Percentiles rank a stretch among this genome's conserved stretches.
Evolutionary conservation across 2,329 filamentous ascomycete genomes (phyloP).

Genomic region (Botrytis fragariae): DNA sequence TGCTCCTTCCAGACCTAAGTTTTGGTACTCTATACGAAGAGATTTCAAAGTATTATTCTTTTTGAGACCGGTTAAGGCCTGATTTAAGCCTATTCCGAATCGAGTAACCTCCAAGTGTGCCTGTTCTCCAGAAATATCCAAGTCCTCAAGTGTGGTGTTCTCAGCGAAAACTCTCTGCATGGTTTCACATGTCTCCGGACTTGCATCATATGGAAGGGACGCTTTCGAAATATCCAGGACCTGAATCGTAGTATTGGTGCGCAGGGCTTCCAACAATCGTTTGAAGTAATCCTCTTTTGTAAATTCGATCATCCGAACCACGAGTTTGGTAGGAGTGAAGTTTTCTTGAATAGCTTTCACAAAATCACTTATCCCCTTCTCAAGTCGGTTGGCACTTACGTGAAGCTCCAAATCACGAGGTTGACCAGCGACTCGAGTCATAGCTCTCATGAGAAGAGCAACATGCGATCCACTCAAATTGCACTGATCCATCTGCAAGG

Average conservation of each 20-base stretch:
- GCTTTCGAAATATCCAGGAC: slow-evolving; percentile 69
- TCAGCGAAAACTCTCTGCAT: slow-evolving; percentile 63
- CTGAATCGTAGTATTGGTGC: slow-evolving; percentile 59
- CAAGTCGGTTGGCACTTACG: slow-evolving; percentile 56
- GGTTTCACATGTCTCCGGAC: slow-evolving; percentile 62
- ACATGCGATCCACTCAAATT: slow-evolving; percentile 63
- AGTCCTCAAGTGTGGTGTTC: slow-evolving; percentile 62
- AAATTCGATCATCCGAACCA: slow-evolving; percentile 66
- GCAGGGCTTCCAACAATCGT: slow-evolving; percentile 59
- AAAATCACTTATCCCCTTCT: slow-evolving; percentile 50
- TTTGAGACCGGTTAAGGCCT: slow-evolving; percentile 62
- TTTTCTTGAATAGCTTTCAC: slow-evolving; percentile 50
- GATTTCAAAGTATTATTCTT: slow-evolving; percentile 60
- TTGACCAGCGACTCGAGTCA: slow-evolving; percentile 50
- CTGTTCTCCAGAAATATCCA: slow-evolving; percentile 70
- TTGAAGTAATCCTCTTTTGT: slow-evolving; percentile 49
- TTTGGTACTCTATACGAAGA: slow-evolving; percentile 65
- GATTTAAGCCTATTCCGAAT: slow-evolving; percentile 66
- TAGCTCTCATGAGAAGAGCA: slow-evolving; percentile 62
- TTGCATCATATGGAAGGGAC: slow-evolving; percentile 66
- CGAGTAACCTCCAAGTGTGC: slow-evolving; percentile 68
- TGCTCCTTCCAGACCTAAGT: slow-evolving; percentile 65
- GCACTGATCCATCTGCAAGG: slow-evolving; percentile 65
- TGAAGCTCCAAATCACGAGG: slow-evolving; percentile 62
- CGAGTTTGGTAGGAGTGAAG: slow-evolving; percentile 60